Percentiles rank a stretch among this genome's conserved stretches.
Evolutionary conservation across 2,329 filamentous ascomycete genomes (phyloP).

Genomic region (Epichloe baconii): DNA sequence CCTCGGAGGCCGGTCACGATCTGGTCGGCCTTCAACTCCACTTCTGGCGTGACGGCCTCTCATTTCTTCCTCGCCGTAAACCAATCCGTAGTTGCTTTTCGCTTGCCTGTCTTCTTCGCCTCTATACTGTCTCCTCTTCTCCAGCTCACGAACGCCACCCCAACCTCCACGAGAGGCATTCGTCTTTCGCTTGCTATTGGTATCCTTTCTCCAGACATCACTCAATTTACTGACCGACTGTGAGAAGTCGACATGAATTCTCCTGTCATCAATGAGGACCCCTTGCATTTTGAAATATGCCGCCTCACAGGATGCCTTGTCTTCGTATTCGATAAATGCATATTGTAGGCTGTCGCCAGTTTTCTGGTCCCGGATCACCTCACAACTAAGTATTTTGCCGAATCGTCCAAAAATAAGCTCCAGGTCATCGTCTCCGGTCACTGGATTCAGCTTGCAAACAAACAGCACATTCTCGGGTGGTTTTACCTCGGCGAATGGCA

Average conservation of each 20-base stretch:
- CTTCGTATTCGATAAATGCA: conserved; percentile 92
- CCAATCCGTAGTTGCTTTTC: conserved; percentile 56
- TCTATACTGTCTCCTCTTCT: conserved; percentile 84
- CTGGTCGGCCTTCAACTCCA: conserved; percentile 13
- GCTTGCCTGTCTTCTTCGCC: conserved; percentile 40
- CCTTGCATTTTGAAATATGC: conserved; percentile 99
- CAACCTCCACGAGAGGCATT: conserved; percentile 58
- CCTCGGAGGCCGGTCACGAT: conserved; percentile 10
- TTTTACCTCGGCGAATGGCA: conserved; percentile 94
- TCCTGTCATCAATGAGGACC: conserved; percentile 89
- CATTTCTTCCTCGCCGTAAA: conserved; percentile 65
- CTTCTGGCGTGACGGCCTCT: conserved; percentile 34
- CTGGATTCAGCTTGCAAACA: conserved; percentile 95
- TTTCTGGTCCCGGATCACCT: conserved; percentile 87
- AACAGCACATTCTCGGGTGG: conserved; percentile 96
- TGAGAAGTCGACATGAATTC: conserved; percentile 97
- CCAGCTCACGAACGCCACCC: conserved; percentile 76
- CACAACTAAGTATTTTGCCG: conserved; percentile 86
- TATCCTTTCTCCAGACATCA: conserved; percentile 75
- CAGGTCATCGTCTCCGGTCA: conserved; percentile 87
- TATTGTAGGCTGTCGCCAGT: conserved; percentile 95
- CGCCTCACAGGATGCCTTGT: conserved; percentile 83
- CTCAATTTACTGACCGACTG: conserved; percentile 85
- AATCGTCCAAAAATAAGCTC: conserved; percentile 96
- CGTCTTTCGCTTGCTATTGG: conserved; percentile 64